Evolutionary conservation across 1,284 basidiomycete genomes (phyloP), one percentile per base, ranked within the genome.

Genomic region (Tylopilus orsonianus): DNA sequence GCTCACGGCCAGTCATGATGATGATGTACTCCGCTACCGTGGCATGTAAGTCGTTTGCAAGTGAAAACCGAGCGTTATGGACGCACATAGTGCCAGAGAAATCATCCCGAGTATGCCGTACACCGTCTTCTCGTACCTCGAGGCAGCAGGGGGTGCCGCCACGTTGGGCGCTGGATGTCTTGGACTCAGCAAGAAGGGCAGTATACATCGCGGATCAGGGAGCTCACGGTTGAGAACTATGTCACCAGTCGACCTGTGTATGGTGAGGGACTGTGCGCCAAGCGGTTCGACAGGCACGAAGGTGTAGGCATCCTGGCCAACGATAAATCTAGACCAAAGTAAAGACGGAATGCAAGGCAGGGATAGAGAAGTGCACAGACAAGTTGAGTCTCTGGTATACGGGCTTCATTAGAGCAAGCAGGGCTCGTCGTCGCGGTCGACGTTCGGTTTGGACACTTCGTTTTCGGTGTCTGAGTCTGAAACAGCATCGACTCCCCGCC

Each of bases 91-190:
- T n/a, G 90, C 81, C 48, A 97, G 74, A 16, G 87, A 87, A 57
- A 97, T 85, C 62, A 93, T 75, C 46, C 93, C 94, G 44, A 93
- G 74, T 56, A 97, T 88, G 46, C 93, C 94, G 69, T 91, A 93
- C 59, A 88, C 74, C 50, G 75, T 73, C 66, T 82, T 82, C 53
- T 73, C 73, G 40, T 78, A 80, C 52, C 80, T 79, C 55, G 77
- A 75, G 23, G 82, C 77, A 50, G 72, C 71, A 41, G 71, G 66
- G 38, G 81, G 81, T 51, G 79, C 61, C 14, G 73, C 69, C 37
- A 73, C 72, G 62, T 80, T 80, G 27, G 79, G 77, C 18, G 76
- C 86, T 88, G 39, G 9, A 39, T 13, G 29, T 38, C 55, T 13
- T 41, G 12, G n/a, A 26, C 0, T 61, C 22, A 55, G 45, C 9